Evolutionary conservation across 345 rosid genomes (phyloP), one percentile per base, ranked within the genome.

Genomic region (Turritis glabra): DNA sequence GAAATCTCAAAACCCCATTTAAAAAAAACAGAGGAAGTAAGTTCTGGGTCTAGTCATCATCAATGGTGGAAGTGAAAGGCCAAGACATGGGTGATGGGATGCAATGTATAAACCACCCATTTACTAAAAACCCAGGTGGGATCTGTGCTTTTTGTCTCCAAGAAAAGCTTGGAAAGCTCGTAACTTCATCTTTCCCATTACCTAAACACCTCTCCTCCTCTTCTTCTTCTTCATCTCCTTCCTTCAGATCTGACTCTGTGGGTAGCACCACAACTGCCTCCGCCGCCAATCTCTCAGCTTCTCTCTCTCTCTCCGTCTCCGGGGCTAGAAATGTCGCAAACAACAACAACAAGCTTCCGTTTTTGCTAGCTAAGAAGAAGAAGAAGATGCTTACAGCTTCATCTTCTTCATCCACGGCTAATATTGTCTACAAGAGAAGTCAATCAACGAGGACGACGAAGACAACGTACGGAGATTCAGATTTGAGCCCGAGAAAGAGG

Each of bases 71-170:
- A 82, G 80, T 2, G 84, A 78, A 61, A 6, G 97, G 88, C 5
- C 79, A 79, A 61, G 97, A 92, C 32, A 78, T 85, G 83, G 91
- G 89, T 1, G 97, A 92, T 72, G 97, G 97, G 0, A 90, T 87
- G 91, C 90, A 87, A 61, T 78, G 99, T 71, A 73, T 83, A 74
- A 84, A 89, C 48, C 97, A 92, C 78, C 96, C 92, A 33, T 86
- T 82, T 32, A 84, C 87, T 0, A 85, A 80, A 71, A 92, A 95
- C 87, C 91, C 93, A 37, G 98, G 97, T 55, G 99, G 99, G 79
- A 90, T 95, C 87, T 95, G 99, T 79, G 99, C 97, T 55, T 88
- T 92, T 77, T 95, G 99, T 72, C 98, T 95, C 41, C 97, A 95
- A 65, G 99, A 95, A 38, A 92, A 92, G 86, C 92, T 95, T 15